Evolutionary conservation across 257 asterid genomes (phyloP).

Genomic region (Nicotiana sylvestris): DNA sequence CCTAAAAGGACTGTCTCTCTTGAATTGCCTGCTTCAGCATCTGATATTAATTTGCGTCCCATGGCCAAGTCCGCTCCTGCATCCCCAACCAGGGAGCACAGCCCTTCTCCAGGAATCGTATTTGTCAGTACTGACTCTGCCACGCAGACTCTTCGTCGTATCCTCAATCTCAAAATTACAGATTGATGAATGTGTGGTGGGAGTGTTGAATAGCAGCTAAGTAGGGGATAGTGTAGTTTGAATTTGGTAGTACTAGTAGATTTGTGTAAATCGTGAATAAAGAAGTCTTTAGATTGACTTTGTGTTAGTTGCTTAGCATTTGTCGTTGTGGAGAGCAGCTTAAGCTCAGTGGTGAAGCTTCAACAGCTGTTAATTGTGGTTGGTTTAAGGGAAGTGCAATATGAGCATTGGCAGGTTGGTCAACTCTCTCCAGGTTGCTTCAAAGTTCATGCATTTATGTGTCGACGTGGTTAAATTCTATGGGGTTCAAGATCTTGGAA

Average conservation of each 20-base stretch:
- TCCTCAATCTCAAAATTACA: slow-evolving; percentile 76
- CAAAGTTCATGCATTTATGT: slow-evolving; percentile 9
- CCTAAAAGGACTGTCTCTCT: slow-evolving; percentile 75
- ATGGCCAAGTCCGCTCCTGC: slow-evolving; percentile 75
- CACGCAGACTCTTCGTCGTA: slow-evolving; percentile 87
- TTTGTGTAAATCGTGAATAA: slow-evolving; percentile 36
- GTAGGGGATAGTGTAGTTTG: slow-evolving; percentile 29
- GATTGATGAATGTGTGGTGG: slow-evolving; percentile 45
- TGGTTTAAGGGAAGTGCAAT: not conserved
- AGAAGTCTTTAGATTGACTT: slow-evolving; percentile 17
- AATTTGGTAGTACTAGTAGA: slow-evolving; percentile 31
- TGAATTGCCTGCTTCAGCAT: slow-evolving; percentile 43
- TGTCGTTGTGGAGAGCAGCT: slow-evolving; percentile 27
- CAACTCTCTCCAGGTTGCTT: slow-evolving; percentile 27
- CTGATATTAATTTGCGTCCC: slow-evolving; percentile 41
- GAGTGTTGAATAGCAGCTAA: slow-evolving; percentile 38
- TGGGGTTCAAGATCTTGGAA: not conserved
- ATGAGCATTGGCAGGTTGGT: slow-evolving; percentile 31
- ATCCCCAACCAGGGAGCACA: slow-evolving; percentile 62
- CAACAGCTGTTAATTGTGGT: not conserved
- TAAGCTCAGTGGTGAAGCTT: slow-evolving; percentile 1
- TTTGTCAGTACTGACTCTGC: slow-evolving; percentile 59
- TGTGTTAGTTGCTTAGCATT: slow-evolving; percentile 13
- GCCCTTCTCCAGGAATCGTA: slow-evolving; percentile 38
- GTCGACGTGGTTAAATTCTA: slow-evolving; percentile 16